phyloP scores from a whole-genome alignment of 495 filamentous ascomycete genomes.

The Penicillium ochrochloron region DNA sequence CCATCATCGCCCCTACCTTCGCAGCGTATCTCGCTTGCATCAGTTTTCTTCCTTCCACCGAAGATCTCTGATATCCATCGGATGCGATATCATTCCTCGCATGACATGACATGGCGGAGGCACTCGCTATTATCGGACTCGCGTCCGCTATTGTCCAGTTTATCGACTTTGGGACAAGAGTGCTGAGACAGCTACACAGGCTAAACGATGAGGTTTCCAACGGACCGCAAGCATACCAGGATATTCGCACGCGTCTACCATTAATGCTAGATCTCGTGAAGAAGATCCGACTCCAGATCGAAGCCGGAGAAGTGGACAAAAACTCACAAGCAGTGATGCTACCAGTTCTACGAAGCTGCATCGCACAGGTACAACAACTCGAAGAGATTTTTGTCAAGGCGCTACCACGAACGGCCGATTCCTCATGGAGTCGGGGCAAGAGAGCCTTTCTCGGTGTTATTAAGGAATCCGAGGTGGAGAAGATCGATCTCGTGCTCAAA shows the following conservation, averaged over 20 bases:
- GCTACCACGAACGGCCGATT: neutral
- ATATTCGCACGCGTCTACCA: neutral
- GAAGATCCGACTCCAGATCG: neutral
- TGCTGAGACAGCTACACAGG: neutral
- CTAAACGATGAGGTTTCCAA: neutral
- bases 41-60: neutral
- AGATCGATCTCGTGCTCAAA: neutral
- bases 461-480: neutral
- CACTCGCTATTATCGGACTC: neutral
- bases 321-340: neutral
- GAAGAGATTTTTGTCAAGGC: neutral
- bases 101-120: neutral
- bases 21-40: neutral
- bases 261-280: slow-evolving; percentile 1
- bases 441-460: neutral
- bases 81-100: neutral
- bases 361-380: neutral
- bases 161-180: neutral
- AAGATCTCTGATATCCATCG: neutral
- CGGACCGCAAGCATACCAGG: neutral
- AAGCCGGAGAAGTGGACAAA: neutral
- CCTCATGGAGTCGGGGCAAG: neutral
- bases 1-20: neutral
- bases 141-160: neutral
- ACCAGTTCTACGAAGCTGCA: neutral